Evolutionary conservation across 176 grass and related monocot species (phyloP), one percentile per base, ranked within the genome.

Genomic region (Poa annua): DNA sequence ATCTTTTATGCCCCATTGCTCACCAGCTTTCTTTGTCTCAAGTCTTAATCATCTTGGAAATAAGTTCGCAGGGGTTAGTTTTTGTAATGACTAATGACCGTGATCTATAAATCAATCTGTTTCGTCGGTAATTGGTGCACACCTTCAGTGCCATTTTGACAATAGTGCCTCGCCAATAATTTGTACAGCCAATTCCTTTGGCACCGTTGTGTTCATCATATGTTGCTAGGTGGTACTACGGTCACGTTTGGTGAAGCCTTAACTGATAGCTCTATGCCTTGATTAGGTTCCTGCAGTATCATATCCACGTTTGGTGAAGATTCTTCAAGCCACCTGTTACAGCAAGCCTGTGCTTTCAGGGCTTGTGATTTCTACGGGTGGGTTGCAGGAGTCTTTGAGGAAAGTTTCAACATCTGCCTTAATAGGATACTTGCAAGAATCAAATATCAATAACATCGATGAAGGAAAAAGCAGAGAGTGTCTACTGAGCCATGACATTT

Each of bases 321-420:
- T 98, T 90, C 92, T 98, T 75, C 81, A 63, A 47, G 87, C 86
- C 65, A 87, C 63, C 62, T 90, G 84, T 83, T 98, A 92, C 86
- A 98, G 96, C 68, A 83, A 81, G 63, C 59, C 47, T 88, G 90
- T 98, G 83, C 96, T 95, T 75, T 90, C 96, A 79, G 92, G 96
- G 21, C 89, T 98, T 71, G 96, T 98, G 63, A 90, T 98, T 79
- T 92, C 96, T 89, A 90, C 80, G n/a, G 96, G 96, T 88, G 96
- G 89, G 64, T 91, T 98, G 85, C 96, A 95, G 77, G 96, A 93
- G 66, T 98, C 92, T 51, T 82, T 98, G 82, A 84, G 79, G 55
- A 98, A 91, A 90, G 69, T 86, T 78, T 89, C 92, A 60, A 82
- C 79, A 52, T 71, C 81, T 73, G 87, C 96, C 86, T 86, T 98